A percentile compares a stretch with the other conserved stretches of the same genome.
Conservation (phyloP, 495 filamentous ascomycete species). For the Lindgomyces ingoldianus region DNA sequence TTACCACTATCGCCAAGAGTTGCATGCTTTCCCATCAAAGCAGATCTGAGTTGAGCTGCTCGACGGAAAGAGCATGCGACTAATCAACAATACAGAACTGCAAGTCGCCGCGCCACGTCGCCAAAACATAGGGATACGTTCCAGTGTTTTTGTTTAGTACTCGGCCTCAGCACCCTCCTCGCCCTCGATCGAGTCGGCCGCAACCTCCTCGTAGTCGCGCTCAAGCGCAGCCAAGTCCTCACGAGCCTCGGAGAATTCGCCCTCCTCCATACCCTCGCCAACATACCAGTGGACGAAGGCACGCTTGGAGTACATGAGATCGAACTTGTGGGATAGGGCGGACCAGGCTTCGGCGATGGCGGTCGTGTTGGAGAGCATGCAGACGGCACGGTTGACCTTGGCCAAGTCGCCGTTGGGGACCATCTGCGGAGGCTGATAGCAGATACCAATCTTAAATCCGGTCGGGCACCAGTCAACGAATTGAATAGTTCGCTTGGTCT, state of each 20-base stretch:
- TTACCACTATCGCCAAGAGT: too few relatives aligned
- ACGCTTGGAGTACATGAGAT: constrained; percentile 99
- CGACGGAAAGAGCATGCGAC: too few relatives aligned
- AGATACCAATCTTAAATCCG: constrained; percentile 99
- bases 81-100: constrained; percentile 30
- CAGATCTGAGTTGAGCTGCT: too few relatives aligned
- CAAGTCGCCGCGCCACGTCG: constrained; percentile 1
- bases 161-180: constrained; percentile 89
- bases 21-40: background rate
- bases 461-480: constrained; percentile 99
- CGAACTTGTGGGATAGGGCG: constrained; percentile 96
- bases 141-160: constrained; percentile 64
- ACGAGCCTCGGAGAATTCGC: constrained; percentile 98
- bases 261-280: constrained; percentile 99
- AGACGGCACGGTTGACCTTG: constrained; percentile 95
- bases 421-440: constrained; percentile 93
- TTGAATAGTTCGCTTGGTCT: constrained; percentile 98
- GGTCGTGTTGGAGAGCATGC: constrained; percentile 99
- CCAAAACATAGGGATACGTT: constrained; percentile 1
- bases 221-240: constrained; percentile 97
- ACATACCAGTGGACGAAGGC: constrained; percentile 99
- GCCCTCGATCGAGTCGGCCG: constrained; percentile 88
- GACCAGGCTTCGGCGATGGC: constrained; percentile 99
- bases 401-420: constrained; percentile 96
- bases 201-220: constrained; percentile 99